Base-by-base conservation (phyloP, 345 rosid genomes). In the Populus ilicifolia region DNA sequence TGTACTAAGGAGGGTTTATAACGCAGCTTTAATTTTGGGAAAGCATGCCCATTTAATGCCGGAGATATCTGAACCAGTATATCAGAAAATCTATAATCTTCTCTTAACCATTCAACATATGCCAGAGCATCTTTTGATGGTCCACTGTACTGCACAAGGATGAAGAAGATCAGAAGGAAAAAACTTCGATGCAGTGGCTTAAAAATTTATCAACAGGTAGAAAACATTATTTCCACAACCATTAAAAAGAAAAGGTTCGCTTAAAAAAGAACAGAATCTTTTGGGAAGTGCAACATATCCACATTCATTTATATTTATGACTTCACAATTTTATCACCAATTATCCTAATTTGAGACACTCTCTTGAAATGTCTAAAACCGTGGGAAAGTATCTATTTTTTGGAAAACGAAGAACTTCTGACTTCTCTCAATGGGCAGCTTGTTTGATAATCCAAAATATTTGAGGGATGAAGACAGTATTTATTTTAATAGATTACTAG, bases 1-100 rank as follows among this genome's bases (percentile, higher is more conserved):
- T 93, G 98, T 13, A 95, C 99, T 73, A 95, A 84, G 43, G 94
- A 91, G 36, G 96, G 91, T 88, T 92, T 93, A 82, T 91, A 89
- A 75, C 92, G 94, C 83, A 95, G 80, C 90, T 89, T 93, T 78
- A 95, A 72, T 83, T 86, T 95, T 17, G 96, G 98, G 81, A 95
- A 95, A 46, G 97, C 93, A 82, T 95, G 99, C 13, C 96, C 91
- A 83, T 80, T 78, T 6, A 79, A 23, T 75, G 97, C 91, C 64
- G 94, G 96, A 86, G 97, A 90, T 75, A 89, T 83, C 93, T 95
- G 99, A 38, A 93, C 90, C 77, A 93, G 86, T 62, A 93, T 38
- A 83, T 88, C 92, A 6, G 89, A 91, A 90, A 91, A 91, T 67
- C 81, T 89, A 16, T 76, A 85, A 73, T 95, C 89, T 79, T 82